Evolutionary conservation across 139 green algal genomes (phyloP).

Genomic region (Chlorella sp.): DNA sequence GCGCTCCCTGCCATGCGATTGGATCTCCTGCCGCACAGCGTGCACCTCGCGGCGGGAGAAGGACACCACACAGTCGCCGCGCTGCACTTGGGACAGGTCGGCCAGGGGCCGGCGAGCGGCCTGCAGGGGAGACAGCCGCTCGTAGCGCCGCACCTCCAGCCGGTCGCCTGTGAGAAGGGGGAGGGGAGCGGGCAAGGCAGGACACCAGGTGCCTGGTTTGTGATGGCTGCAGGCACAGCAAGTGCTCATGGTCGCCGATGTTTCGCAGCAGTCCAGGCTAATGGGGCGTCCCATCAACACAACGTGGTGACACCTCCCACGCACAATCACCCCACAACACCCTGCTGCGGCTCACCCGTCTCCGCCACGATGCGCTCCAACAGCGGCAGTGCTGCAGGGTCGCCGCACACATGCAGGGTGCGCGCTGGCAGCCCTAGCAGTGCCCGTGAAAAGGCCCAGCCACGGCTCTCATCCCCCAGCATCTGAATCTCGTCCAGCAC

Average conservation of each 20-base stretch:
- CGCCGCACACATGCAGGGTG: conserved; percentile 93
- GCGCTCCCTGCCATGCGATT: conserved; percentile 48
- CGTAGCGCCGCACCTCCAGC: conserved; percentile 60
- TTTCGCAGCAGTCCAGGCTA: no score
- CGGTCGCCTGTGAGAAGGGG: conserved; percentile 55
- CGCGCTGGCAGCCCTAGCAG: conserved; percentile 82
- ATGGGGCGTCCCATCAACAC: no score
- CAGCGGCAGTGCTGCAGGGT: conserved; percentile 78
- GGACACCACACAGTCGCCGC: conserved; percentile 92
- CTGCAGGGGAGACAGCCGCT: conserved; percentile 34
- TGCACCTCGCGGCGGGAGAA: conserved; percentile 86
- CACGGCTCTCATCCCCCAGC: conserved; percentile 80
- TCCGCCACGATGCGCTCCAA: conserved; percentile 59
- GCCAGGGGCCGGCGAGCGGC: background rate
- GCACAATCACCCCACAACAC: no score
- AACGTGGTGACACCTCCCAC: no score
- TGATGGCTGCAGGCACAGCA: no score
- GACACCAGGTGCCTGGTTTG: no score
- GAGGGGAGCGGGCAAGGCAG: background rate
- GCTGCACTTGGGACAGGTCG: conserved; percentile 51
- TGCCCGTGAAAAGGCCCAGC: conserved; percentile 93
- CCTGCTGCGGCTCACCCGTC: background rate
- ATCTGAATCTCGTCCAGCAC: conserved; percentile 95
- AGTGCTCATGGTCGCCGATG: no score
- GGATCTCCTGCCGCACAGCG: conserved; percentile 66